Percentiles rank a stretch among this genome's conserved stretches.
phyloP scores from a whole-genome alignment of 495 filamentous ascomycete genomes.

The Parathielavia appendiculata region DNA sequence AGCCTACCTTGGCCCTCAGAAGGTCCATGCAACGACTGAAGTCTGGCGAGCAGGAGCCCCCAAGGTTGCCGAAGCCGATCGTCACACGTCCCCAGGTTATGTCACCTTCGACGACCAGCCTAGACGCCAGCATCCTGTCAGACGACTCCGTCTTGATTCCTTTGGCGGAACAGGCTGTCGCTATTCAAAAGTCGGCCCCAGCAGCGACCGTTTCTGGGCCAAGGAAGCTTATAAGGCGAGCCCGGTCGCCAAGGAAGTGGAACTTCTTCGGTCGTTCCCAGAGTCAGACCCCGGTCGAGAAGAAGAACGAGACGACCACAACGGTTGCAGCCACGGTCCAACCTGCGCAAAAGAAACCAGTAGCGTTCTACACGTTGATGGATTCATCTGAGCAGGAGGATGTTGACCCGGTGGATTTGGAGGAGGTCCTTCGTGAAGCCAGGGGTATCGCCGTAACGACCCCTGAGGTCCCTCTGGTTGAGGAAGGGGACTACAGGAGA shows the following conservation, averaged over 20 bases:
- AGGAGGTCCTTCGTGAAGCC: conserved; percentile 60
- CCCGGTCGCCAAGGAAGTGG: conserved; percentile 65
- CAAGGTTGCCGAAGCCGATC: conserved; percentile 42
- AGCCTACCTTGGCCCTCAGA: conserved; percentile 47
- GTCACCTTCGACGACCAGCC: conserved; percentile 45
- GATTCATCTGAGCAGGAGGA: conserved; percentile 69
- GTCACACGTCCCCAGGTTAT: conserved; percentile 33
- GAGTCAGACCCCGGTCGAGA: conserved; percentile 42
- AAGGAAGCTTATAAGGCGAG: conserved; percentile 54
- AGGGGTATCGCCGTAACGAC: conserved; percentile 32
- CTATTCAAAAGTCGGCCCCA: conserved; percentile 16
- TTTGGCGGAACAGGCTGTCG: conserved; percentile 21
- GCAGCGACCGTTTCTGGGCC: conserved; percentile 22
- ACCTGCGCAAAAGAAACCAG: conserved; percentile 38
- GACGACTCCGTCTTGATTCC: conserved; percentile 44
- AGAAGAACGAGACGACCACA: conserved; percentile 36
- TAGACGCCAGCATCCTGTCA: conserved; percentile 48
- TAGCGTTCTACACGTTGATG: conserved; percentile 78
- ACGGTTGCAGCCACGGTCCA: conserved; percentile 42
- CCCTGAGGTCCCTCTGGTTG: not conserved
- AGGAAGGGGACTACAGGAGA: conserved; percentile 1
- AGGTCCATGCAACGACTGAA: conserved; percentile 48
- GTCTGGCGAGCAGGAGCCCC: conserved; percentile 33
- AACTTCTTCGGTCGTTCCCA: conserved; percentile 75
- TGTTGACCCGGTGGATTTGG: conserved; percentile 51